Evolutionary conservation across 2,329 filamentous ascomycete genomes (phyloP), one percentile per base, ranked within the genome.

Genomic region (Botrytis aclada): DNA sequence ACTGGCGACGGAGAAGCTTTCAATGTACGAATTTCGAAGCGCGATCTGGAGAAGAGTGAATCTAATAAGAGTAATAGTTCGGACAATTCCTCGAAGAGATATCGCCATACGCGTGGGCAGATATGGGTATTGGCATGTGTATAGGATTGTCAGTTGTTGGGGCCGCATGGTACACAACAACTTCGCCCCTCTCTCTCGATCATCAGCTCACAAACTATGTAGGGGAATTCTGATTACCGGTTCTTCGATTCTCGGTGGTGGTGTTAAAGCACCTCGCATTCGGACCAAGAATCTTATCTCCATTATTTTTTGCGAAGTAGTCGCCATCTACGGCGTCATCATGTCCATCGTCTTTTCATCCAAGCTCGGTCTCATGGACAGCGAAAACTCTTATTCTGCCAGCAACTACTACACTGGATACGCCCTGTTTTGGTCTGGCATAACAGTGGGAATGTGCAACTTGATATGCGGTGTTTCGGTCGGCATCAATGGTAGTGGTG

Each of bases 201-300:
- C 37, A 29, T 34, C 32, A 60, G 67, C 75, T 77, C 66, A 76
- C 71, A 43, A 32, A 69, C 64, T 54, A 39, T 63, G 74, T 81
- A 98, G 96, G 96, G 96, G 97, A 80, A 99, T 99, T 83, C 96
- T 99, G 85, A 96, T 98, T 79, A 99, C 96, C 47, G 97, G 97
- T 79, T 97, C 95, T 74, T 97, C 96, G 73, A 99, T 99, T 82
- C 89, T 99, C 77, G 97, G 97, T 81, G 96, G 93, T 79, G 96
- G 96, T 86, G 96, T 99, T 81, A 95, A 93, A 84, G 95, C 96
- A 63, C 97, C 97, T 54, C 92, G 96, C 80, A 99, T 99, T 84
- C 93, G 96, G 83, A 99, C 96, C 76, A 99, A 99, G 90, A 99
- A 99, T 87, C 85, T 99, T 81, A 98, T 99, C 83, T 98, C 95